These are phyloP conservation scores for Penicillium crustosum DNA, from an alignment of 2,329 filamentous ascomycete genomes.

Conservation along the genomic window DNA sequence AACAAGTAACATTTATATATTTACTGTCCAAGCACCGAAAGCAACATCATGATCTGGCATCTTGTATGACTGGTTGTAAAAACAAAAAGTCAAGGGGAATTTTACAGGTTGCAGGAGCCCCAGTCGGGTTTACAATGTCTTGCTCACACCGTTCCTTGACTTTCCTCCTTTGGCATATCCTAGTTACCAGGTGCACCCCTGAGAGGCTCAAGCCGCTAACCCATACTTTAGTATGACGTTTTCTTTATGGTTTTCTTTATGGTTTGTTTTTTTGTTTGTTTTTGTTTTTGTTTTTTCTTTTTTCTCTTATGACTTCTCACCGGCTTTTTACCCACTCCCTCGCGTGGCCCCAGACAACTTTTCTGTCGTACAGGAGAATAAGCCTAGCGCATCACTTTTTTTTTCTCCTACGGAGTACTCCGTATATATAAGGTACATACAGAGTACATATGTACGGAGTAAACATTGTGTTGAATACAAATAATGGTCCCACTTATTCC, in stretches of 20 bases:
- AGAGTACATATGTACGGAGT: neutral
- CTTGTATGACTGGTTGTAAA: neutral
- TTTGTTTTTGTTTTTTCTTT: neutral
- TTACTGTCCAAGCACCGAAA: neutral
- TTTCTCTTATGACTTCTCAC: slow-evolving; percentile 13
- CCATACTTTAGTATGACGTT: slow-evolving; percentile 9
- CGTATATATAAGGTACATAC: neutral
- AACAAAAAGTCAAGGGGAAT: neutral
- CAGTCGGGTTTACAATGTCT: slow-evolving; percentile 8
- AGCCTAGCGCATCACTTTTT: slow-evolving; percentile 12
- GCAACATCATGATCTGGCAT: slow-evolving; percentile 3
- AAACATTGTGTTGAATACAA: slow-evolving; percentile 11
- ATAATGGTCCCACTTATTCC: slow-evolving; percentile 25
- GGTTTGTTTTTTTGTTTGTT: too few relatives aligned
- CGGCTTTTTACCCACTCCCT: slow-evolving; percentile 23
- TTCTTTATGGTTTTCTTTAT: neutral
- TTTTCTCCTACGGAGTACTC: neutral
- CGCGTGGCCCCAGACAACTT: slow-evolving; percentile 20
- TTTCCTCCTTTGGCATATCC: slow-evolving; percentile 7
- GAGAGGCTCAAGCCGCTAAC: slow-evolving; percentile 11
- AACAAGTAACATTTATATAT: too few relatives aligned
- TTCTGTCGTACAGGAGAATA: slow-evolving; percentile 19
- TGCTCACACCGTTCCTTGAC: slow-evolving; percentile 12
- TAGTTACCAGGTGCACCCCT: slow-evolving; percentile 3
- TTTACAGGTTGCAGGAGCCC: slow-evolving; percentile 6